Conservation (phyloP, 345 rosid species). For the Iberis pinnata region DNA sequence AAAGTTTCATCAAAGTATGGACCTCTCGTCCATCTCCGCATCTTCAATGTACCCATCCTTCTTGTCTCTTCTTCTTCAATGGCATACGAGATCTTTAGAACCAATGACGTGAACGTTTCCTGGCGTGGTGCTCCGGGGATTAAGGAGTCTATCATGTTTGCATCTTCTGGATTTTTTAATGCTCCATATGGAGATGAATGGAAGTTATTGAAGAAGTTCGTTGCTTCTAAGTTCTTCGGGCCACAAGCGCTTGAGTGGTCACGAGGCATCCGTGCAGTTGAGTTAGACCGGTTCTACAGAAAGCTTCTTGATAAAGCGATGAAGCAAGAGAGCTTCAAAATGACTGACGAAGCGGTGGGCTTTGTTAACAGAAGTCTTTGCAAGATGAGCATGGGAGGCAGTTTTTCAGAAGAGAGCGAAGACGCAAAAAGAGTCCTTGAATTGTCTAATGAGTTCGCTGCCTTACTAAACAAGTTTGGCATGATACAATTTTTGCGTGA, state of each 20-base stretch:
- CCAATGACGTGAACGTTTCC: neutral
- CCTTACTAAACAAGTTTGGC: too few relatives aligned
- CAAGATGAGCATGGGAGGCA: too few relatives aligned
- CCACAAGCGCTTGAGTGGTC: neutral
- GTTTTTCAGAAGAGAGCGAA: too few relatives aligned
- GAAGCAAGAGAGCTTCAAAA: neutral
- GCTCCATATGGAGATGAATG: too few relatives aligned
- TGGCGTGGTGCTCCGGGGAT: neutral
- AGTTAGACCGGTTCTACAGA: neutral
- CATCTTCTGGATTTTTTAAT: neutral
- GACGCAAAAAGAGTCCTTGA: too few relatives aligned
- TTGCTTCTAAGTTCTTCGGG: constrained; percentile 11
- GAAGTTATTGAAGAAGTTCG: constrained; percentile 20
- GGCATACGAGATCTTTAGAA: neutral
- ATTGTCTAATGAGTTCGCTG: too few relatives aligned
- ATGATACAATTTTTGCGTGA: too few relatives aligned
- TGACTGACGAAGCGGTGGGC: too few relatives aligned
- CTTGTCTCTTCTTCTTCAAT: neutral
- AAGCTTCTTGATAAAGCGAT: constrained; percentile 2
- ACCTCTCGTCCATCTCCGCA: too few relatives aligned
- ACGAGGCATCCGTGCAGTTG: neutral
- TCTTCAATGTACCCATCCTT: neutral
- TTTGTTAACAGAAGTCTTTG: too few relatives aligned
- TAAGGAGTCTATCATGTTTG: neutral
- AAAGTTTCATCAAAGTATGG: too few relatives aligned